Evolutionary conservation across 2,329 filamentous ascomycete genomes (phyloP), one percentile per base, ranked within the genome.

Genomic region (Colletotrichum echinochloae): DNA sequence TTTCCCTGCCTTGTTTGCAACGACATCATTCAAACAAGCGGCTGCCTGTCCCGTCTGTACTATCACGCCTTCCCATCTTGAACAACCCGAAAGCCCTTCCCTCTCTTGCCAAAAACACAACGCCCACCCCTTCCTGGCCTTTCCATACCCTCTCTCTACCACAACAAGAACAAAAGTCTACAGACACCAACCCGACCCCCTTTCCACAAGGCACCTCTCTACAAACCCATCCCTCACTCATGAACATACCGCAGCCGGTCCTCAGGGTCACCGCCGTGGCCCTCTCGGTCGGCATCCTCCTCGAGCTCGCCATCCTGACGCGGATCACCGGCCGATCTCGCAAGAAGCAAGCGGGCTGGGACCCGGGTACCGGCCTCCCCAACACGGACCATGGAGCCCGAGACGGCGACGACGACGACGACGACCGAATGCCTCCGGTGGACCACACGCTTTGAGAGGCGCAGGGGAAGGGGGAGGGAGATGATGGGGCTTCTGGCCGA

Each of bases 401-500:
- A 7, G 30, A 23, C 8, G 41, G 33, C 12, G 12, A 5, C 9
- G 39, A 23, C 26, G 28, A 14, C 6, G 33, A 28, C n/a, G 30
- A 51, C 59, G 16, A 9, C 12, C 30, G 59, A 9, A 56, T 56
- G 54, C 54, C 54, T 12, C 54, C 33, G 35, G 54, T 56, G 23
- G 54, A 56, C 33, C 54, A 56, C n/a, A 56, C 54, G n/a, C 35
- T 56, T 14, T 56, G 54, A 56, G 8, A 33, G 18, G n/a, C 18
- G 28, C 26, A n/a, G n/a, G 23, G 18, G 8, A 11, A 12, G 20
- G 9, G 2, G 41, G 41, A 11, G 2, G 28, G 18, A 6, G 39
- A 16, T 5, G 14, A n/a, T n/a, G 12, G 37, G 2, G 37, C 14
- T 16, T 20, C 28, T 30, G 6, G 26, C 26, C 7, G 23, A 6